A percentile compares a stretch with the other conserved stretches of the same genome.
Evolutionary conservation across 2,329 filamentous ascomycete species (phyloP).

Genomic region (Microcera coccophila): DNA sequence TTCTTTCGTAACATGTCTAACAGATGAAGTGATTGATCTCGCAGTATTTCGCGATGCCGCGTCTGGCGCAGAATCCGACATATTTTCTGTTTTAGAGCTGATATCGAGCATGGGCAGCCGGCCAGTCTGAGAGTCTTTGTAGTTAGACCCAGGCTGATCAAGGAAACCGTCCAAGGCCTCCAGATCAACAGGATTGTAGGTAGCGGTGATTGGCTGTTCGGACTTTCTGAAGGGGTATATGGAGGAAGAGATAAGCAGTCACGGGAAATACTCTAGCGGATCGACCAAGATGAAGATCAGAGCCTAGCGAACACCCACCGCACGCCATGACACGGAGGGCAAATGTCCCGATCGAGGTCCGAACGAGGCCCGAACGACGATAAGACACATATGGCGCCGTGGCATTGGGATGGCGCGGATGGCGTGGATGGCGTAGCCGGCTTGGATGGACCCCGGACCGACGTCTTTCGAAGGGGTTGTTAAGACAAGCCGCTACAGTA

Average conservation of each 20-base stretch:
- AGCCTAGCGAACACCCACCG: no score
- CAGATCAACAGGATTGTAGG: no score
- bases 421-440: no score
- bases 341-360: not conserved
- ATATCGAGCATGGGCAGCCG: not conserved
- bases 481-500: no score
- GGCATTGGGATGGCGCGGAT: no score
- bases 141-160: not conserved
- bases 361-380: not conserved
- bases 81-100: not conserved
- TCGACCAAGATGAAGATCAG: slow-evolving; percentile 3
- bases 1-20: no score
- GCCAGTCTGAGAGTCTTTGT: not conserved
- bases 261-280: slow-evolving; percentile 10
- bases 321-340: not conserved
- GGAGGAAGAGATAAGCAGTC: slow-evolving; percentile 10
- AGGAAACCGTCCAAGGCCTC: no score
- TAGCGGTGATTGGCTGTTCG: not conserved
- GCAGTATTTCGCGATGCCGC: not conserved
- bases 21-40: not conserved
- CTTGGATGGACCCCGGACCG: not conserved
- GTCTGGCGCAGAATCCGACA: not conserved
- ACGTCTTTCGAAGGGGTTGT: no score
- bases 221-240: not conserved
- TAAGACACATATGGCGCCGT: no score